phyloP scores from a whole-genome alignment of 2,329 filamentous ascomycete species.

The Diaporthe humulicola region DNA sequence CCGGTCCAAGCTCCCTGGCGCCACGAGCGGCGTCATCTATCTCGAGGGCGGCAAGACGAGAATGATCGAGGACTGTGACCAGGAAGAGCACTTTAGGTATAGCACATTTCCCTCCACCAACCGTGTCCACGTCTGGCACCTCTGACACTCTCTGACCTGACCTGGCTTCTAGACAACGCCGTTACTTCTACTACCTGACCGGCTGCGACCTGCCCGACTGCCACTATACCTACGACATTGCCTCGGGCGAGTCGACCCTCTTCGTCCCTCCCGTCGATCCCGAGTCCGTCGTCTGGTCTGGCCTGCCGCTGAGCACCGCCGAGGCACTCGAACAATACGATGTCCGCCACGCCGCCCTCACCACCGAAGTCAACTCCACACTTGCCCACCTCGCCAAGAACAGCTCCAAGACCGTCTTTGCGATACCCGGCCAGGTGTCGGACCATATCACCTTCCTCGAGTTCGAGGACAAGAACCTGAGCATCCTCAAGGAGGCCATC shows the following conservation, averaged over 20 bases:
- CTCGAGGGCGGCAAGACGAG: conserved; percentile 86
- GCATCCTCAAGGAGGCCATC: conserved; percentile 71
- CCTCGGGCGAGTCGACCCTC: conserved; percentile 79
- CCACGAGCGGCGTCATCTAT: conserved; percentile 81
- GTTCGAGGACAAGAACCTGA: conserved; percentile 74
- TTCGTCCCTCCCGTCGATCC: conserved; percentile 92
- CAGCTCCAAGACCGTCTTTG: conserved; percentile 71
- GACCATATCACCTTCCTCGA: conserved; percentile 78
- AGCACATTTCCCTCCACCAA: background rate
- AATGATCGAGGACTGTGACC: conserved; percentile 91
- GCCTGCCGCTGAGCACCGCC: conserved; percentile 81
- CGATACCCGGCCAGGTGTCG: conserved; percentile 83
- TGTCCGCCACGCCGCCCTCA: conserved; percentile 81
- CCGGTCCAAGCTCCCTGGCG: conserved; percentile 73
- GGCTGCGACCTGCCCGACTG: conserved; percentile 86
- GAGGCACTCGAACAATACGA: conserved; percentile 85
- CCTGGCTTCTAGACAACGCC: conserved; percentile 75
- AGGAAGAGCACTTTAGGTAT: conserved; percentile 83
- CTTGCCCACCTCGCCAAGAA: conserved; percentile 66
- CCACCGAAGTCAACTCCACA: conserved; percentile 81
- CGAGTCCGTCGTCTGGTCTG: conserved; percentile 94
- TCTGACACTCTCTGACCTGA: conserved; percentile 32
- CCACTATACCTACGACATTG: conserved; percentile 84
- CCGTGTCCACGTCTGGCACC: no score
- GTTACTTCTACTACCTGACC: conserved; percentile 95